Base-by-base conservation (phyloP, 148 eudicot species). In the Amaranthus palmeri region DNA sequence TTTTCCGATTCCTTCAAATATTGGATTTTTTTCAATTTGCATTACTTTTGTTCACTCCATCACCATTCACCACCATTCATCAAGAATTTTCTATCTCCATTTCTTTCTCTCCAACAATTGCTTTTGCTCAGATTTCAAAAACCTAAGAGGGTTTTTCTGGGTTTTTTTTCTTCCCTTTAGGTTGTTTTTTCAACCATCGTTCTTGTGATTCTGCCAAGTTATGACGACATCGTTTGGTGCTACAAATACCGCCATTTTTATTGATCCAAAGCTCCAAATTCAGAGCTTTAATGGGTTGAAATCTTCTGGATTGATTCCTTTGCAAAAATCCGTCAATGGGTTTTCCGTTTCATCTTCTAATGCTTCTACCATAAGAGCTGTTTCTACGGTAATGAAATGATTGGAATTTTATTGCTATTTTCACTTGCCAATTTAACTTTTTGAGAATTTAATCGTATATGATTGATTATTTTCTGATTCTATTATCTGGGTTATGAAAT, bases 201-300 rank as follows among this genome's bases (percentile, higher is more conserved):
- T 42, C 8, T 25, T 13, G 13, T 9, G 10, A 59, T 49, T 53
- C 8, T 59, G 10, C 18, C 46, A 67, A 47, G 40, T 51, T 56
- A 87, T 86, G 96, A 69, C 88, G 79, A 84, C 92, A 62, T 77
- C 96, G 77, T 73, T 86, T 44, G 90, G 90, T 10, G 83, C 85
- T 50, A 74, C 87, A 47, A 81, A 76, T 64, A 62, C 81, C 61
- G 72, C 85, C 68, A 76, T 83, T 60, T 76, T 81, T 61, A 74
- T 58, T 66, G 90, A 90, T 53, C 66, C 86, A 0, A 82, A 76
- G 74, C 81, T 88, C 43, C 88, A 81, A 56, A 8, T 86, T 72
- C 80, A 79, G 72, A 80, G 74, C 76, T 79, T 81, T 59, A 72
- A 77, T 73, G 91, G 91, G 46, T 73, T 81, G 67, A 85, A 77